Conservation (phyloP, 2,329 filamentous ascomycete genomes). For the Shiraia sp. region DNA sequence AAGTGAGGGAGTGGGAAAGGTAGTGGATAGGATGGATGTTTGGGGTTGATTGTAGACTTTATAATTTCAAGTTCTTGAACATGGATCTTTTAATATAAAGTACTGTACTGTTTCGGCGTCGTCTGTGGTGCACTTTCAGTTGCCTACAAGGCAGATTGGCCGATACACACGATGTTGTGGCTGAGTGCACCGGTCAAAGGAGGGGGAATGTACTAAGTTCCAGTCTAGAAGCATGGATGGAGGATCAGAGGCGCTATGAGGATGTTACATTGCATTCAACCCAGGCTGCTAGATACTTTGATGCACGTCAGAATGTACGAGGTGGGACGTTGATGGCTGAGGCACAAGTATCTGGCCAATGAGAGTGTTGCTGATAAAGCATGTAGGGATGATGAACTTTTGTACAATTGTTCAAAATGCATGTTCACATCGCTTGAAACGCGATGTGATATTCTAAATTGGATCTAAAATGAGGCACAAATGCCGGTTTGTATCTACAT, state of each 20-base stretch:
- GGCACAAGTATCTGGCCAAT: constrained; percentile 15
- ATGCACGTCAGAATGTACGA: constrained; percentile 6
- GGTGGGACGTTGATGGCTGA: constrained; percentile 16
- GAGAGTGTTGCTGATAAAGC: constrained; percentile 27
- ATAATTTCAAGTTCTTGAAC: too few species aligned
- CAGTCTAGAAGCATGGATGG: constrained; percentile 18
- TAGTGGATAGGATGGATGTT: too few species aligned
- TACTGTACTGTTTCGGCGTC: too few species aligned
- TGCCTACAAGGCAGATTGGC: too few species aligned
- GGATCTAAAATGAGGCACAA: too few species aligned
- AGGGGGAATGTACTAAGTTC: constrained; percentile 12
- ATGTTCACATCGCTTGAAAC: background rate
- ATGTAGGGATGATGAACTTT: background rate
- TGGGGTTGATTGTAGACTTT: too few species aligned
- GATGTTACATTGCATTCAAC: constrained; percentile 31
- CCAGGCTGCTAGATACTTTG: background rate
- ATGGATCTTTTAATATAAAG: too few species aligned
- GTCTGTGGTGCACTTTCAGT: too few species aligned
- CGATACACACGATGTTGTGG: constrained; percentile 1
- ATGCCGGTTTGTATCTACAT: too few species aligned
- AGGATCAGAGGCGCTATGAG: too few species aligned
- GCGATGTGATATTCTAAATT: background rate
- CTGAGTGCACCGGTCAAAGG: constrained; percentile 3
- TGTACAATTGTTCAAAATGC: background rate
- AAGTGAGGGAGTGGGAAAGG: background rate